Evolutionary conservation across 108 stramenopile species (phyloP).

Genomic region (Licmophora abbreviata): DNA sequence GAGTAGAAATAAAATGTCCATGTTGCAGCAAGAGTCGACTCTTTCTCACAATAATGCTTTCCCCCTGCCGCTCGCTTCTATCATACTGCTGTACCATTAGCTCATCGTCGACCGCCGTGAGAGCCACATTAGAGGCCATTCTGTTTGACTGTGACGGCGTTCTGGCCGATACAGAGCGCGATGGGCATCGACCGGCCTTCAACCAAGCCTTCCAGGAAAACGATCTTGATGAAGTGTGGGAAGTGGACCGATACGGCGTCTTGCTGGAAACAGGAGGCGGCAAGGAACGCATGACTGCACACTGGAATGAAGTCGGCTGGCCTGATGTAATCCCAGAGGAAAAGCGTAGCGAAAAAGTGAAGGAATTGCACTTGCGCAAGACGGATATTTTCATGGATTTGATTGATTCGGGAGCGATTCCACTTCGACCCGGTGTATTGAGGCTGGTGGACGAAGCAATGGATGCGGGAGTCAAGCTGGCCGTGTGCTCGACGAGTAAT

Average conservation of each 20-base stretch:
- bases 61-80: too few species aligned
- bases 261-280: conserved; percentile 84
- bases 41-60: too few species aligned
- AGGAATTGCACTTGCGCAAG: conserved; percentile 83
- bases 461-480: conserved; percentile 49
- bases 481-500: conserved; percentile 88
- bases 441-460: conserved; percentile 84
- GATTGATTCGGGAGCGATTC: conserved; percentile 63
- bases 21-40: too few species aligned
- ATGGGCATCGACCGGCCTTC: conserved; percentile 86
- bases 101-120: conserved; percentile 6
- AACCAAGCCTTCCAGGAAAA: conserved; percentile 78
- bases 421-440: conserved; percentile 83
- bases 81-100: background rate
- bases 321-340: conserved; percentile 39
- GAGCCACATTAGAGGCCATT: conserved; percentile 52
- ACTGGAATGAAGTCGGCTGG: conserved; percentile 88
- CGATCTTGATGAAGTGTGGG: conserved; percentile 70
- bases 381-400: conserved; percentile 89
- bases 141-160: conserved; percentile 92
- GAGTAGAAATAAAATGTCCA: too few species aligned
- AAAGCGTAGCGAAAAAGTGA: conserved; percentile 55
- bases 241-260: conserved; percentile 80
- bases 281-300: conserved; percentile 95
- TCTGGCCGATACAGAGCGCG: conserved; percentile 90